A percentile compares a stretch with the other conserved stretches of the same genome.
Conservation (phyloP, 495 filamentous ascomycete species). For the Melanomma pulvis-pyrius region DNA sequence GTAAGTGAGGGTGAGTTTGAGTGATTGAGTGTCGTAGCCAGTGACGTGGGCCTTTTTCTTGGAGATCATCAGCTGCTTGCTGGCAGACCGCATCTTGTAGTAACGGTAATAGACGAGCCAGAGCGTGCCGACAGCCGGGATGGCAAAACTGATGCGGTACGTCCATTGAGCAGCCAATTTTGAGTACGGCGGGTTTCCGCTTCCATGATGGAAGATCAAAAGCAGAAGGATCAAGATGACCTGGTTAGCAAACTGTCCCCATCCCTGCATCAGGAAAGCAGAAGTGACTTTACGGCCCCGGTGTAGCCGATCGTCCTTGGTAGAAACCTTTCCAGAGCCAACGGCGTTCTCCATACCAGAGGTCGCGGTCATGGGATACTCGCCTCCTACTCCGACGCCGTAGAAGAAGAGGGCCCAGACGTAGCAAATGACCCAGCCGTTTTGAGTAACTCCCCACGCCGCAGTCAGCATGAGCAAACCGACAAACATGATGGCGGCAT, state of each 20-base stretch:
- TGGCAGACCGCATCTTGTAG: slow-evolving; percentile 79
- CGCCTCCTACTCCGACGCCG: slow-evolving; percentile 86
- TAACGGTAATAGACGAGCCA: slow-evolving; percentile 90
- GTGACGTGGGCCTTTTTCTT: slow-evolving; percentile 86
- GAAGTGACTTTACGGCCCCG: slow-evolving; percentile 89
- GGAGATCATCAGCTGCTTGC: slow-evolving; percentile 70
- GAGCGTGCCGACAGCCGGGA: slow-evolving; percentile 83
- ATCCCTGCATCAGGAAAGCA: slow-evolving; percentile 96
- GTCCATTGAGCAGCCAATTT: slow-evolving; percentile 74
- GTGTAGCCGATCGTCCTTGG: slow-evolving; percentile 86
- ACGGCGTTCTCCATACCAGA: slow-evolving; percentile 91
- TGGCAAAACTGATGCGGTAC: slow-evolving; percentile 81
- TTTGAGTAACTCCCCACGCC: slow-evolving; percentile 77
- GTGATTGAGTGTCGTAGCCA: slow-evolving; percentile 81
- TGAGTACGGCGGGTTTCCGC: slow-evolving; percentile 73
- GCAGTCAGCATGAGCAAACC: slow-evolving; percentile 85
- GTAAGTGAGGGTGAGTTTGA: slow-evolving; percentile 71
- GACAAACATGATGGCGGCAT: slow-evolving; percentile 89
- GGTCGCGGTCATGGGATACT: slow-evolving; percentile 96
- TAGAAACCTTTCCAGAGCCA: slow-evolving; percentile 80
- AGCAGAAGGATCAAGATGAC: slow-evolving; percentile 78
- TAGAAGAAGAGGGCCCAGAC: slow-evolving; percentile 90
- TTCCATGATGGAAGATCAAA: slow-evolving; percentile 76
- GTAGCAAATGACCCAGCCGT: slow-evolving; percentile 94
- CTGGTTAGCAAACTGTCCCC: slow-evolving; percentile 93